Conservation (phyloP, 1,284 basidiomycete species). For the Ceraceosorus bombacis region DNA sequence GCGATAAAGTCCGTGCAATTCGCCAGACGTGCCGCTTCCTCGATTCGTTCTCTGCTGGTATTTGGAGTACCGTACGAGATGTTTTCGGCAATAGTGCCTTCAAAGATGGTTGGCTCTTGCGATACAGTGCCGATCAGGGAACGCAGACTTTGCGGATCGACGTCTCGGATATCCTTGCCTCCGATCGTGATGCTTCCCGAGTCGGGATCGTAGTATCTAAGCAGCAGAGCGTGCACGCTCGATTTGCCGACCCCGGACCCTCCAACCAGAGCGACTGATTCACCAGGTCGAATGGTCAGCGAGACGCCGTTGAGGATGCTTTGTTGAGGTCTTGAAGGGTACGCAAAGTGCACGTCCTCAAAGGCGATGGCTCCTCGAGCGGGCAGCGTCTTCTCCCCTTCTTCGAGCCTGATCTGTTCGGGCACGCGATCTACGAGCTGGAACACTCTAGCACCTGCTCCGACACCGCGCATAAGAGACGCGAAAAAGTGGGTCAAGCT, state of each 20-base stretch:
- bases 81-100: slow-evolving; percentile 83
- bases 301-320: slow-evolving; percentile 49
- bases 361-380: slow-evolving; percentile 43
- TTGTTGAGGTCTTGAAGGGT: slow-evolving; percentile 47
- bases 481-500: slow-evolving; percentile 51
- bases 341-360: slow-evolving; percentile 50
- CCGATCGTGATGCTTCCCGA: slow-evolving; percentile 74
- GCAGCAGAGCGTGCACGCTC: slow-evolving; percentile 68
- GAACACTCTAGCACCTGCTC: slow-evolving; percentile 86
- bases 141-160: slow-evolving; percentile 56
- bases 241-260: slow-evolving; percentile 59
- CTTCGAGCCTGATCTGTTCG: slow-evolving; percentile 27
- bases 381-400: slow-evolving; percentile 17
- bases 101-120: slow-evolving; percentile 49
- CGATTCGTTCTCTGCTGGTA: slow-evolving; percentile 72
- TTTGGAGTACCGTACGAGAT: slow-evolving; percentile 75
- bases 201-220: slow-evolving; percentile 87
- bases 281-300: slow-evolving; percentile 45
- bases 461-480: slow-evolving; percentile 63
- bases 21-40: slow-evolving; percentile 75
- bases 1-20: slow-evolving; percentile 88
- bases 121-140: slow-evolving; percentile 42
- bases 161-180: slow-evolving; percentile 79
- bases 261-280: slow-evolving; percentile 49
- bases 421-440: slow-evolving; percentile 68